Base-by-base conservation (phyloP, 2,329 filamentous ascomycete genomes). In the Triangularia setosa region DNA sequence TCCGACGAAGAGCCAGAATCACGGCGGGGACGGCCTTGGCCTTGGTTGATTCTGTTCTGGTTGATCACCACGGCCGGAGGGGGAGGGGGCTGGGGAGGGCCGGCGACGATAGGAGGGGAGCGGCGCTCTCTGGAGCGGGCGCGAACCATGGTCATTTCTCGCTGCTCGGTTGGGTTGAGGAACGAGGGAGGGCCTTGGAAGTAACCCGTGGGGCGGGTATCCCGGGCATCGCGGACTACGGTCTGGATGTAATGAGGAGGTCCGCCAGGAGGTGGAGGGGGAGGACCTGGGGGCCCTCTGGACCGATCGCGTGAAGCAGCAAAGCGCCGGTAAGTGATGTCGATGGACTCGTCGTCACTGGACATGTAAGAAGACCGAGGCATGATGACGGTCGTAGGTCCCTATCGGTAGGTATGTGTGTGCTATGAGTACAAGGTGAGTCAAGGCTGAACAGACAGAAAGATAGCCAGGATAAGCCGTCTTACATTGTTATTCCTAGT, bases 311-410 rank as follows among this genome's bases (percentile, higher is more conserved):
- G 77, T 3, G 44, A 2, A 18, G 23, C 23, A 25, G 78, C 79
- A 64, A 72, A 65, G 48, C 58, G 61, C 63, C 58, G 61, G 76
- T 60, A 84, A 73, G 54, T 76, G 68, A 86, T 78, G 69, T 87
- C 81, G 59, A 85, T 70, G 56, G 87, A 84, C 28, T 85, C 84
- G 33, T 86, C 83, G 68, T 83, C 80, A 62, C 81, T 78, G 69
- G 80, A 83, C 71, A 80, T 62, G 58, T 67, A 66, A 27, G 66
- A 66, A 25, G 21, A 55, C 23, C 23, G 52, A 27, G 23, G 23
- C 52, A 55, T 55, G 52, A 11, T 67, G 62, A 24, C 56, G n/a
- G 58, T 9, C 3, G n/a, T 48, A 11, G n/a, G 30, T n/a, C 11
- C 35, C n/a, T n/a, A 40, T 40, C 35, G 35, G 35, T 9, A 40